Conservation (phyloP, 306 rosid genomes). For the Rosa multiflora region DNA sequence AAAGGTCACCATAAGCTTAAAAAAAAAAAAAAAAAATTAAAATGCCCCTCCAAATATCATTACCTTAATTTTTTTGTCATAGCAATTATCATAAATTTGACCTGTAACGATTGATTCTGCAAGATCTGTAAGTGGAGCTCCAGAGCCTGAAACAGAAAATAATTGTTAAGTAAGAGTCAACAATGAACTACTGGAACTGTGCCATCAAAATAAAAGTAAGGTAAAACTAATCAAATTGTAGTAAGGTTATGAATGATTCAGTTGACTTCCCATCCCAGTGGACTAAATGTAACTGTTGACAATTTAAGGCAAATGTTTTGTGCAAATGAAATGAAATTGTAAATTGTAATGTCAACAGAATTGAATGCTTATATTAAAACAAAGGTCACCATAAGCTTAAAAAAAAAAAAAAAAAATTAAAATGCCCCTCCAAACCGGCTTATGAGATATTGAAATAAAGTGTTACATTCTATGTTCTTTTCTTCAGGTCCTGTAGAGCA, state of each 20-base stretch:
- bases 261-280: not conserved
- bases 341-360: not conserved
- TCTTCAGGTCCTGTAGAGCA: not conserved
- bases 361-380: not conserved
- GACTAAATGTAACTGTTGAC: not conserved
- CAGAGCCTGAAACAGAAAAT: slow-evolving; percentile 58
- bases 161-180: slow-evolving; percentile 17
- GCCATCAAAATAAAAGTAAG: not conserved
- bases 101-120: slow-evolving; percentile 63
- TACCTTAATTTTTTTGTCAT: slow-evolving; percentile 60
- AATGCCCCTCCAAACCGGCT: not conserved
- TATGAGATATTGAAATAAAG: not conserved
- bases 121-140: slow-evolving; percentile 62
- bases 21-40: not conserved
- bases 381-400: not conserved
- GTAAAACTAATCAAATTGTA: not conserved
- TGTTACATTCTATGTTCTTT: not conserved
- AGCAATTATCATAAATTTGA: slow-evolving; percentile 50
- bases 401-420: not conserved
- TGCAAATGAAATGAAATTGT: not conserved
- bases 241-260: not conserved
- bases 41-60: not conserved
- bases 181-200: slow-evolving; percentile 22
- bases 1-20: not conserved
- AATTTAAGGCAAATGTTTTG: not conserved